Evolutionary conservation across 2,329 filamentous ascomycete species (phyloP).

Genomic region (Aspergillus fructus): DNA sequence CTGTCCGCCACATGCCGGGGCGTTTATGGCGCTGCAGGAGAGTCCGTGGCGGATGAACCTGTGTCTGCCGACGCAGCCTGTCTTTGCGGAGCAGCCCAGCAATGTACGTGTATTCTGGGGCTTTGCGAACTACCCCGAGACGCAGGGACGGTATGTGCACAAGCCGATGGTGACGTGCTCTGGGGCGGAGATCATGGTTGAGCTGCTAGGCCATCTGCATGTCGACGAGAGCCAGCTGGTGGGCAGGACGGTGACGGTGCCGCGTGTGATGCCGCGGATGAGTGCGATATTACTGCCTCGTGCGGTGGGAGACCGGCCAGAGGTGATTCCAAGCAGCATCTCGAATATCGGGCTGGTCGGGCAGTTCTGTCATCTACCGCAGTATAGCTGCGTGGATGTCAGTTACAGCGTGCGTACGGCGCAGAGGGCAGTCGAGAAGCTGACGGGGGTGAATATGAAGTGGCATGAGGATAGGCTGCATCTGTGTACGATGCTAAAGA

Average conservation of each 20-base stretch:
- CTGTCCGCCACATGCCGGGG: slow-evolving; percentile 32
- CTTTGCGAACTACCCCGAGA: slow-evolving; percentile 37
- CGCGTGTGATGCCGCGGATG: slow-evolving; percentile 2
- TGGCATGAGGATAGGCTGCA: background rate
- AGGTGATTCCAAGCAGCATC: background rate
- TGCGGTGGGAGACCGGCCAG: background rate
- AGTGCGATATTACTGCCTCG: background rate
- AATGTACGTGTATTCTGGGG: slow-evolving; percentile 41
- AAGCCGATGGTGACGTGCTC: slow-evolving; percentile 43
- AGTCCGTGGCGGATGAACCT: slow-evolving; percentile 42
- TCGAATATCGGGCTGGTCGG: background rate
- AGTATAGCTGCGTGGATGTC: background rate
- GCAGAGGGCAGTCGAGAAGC: background rate
- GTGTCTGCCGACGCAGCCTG: slow-evolving; percentile 42
- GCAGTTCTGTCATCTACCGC: background rate
- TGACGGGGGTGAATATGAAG: background rate
- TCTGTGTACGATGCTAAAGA: background rate
- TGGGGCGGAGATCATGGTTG: slow-evolving; percentile 38
- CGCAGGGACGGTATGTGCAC: slow-evolving; percentile 35
- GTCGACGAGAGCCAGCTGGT: background rate
- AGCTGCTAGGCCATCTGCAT: background rate
- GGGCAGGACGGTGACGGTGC: background rate
- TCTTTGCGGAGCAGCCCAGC: slow-evolving; percentile 39
- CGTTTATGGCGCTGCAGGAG: slow-evolving; percentile 38
- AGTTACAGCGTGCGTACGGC: slow-evolving; percentile 3